Evolutionary conservation across 768 basidiomycete genomes (phyloP).

Genomic region (Lentinula lateritia): DNA sequence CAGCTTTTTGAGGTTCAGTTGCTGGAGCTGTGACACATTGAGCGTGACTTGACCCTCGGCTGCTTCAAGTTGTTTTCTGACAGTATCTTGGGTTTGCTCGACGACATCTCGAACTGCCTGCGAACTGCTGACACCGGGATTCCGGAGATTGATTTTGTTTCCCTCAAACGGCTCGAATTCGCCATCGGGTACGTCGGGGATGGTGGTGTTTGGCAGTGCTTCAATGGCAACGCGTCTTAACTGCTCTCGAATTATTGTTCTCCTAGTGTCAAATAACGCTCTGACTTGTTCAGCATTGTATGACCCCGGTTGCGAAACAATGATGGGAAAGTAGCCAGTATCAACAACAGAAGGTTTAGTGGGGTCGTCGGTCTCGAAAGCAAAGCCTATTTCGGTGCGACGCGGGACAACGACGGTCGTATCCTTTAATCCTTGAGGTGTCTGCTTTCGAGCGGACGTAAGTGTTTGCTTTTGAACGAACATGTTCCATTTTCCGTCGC

Average conservation of each 20-base stretch:
- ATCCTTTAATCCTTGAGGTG: neutral
- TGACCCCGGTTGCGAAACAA: neutral
- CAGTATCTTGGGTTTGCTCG: neutral
- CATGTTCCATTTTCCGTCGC: neutral
- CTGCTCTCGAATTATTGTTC: neutral
- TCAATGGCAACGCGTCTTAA: neutral
- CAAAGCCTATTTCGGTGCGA: neutral
- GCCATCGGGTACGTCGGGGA: neutral
- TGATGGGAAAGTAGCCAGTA: neutral
- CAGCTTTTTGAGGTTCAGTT: neutral
- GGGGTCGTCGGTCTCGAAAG: neutral
- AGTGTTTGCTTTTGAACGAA: neutral
- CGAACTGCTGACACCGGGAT: neutral
- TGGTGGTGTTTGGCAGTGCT: neutral
- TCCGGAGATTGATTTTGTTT: neutral
- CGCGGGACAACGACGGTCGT: neutral
- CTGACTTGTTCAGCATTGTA: neutral
- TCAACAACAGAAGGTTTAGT: no score
- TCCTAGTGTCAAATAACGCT: neutral
- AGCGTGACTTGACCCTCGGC: neutral
- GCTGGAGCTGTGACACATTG: neutral
- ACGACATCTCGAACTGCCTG: neutral
- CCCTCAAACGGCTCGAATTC: neutral
- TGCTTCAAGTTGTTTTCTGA: neutral
- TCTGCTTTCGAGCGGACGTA: neutral